Conservation (phyloP, 2,329 filamentous ascomycete species). For the Neoarthrinium moseri region DNA sequence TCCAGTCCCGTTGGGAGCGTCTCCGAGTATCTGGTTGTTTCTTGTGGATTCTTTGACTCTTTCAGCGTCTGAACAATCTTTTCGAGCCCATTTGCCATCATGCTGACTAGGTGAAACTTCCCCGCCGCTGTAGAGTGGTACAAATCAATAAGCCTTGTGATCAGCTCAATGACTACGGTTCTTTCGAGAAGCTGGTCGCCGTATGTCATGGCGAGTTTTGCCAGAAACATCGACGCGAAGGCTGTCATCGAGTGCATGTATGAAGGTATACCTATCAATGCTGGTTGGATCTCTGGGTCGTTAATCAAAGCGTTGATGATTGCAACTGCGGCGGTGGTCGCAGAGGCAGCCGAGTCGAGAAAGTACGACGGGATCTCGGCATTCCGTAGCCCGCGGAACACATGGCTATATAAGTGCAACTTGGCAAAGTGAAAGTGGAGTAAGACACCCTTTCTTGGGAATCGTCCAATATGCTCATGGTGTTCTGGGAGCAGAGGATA, state of each 20-base stretch:
- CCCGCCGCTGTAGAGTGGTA: conserved; percentile 40
- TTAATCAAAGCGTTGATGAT: conserved; percentile 43
- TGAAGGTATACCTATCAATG: conserved; percentile 43
- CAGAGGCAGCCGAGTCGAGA: conserved; percentile 29
- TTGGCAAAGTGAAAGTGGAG: conserved; percentile 42
- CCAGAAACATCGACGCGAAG: conserved; percentile 51
- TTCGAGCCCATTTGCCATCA: conserved; percentile 45
- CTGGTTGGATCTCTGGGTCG: conserved; percentile 39
- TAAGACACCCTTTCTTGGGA: conserved; percentile 35
- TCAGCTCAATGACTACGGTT: conserved; percentile 34
- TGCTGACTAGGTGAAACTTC: conserved; percentile 42
- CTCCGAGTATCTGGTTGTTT: not conserved
- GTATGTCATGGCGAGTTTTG: conserved; percentile 45
- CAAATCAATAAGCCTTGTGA: conserved; percentile 33
- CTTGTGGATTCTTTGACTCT: not conserved
- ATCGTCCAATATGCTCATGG: conserved; percentile 37
- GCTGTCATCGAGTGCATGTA: conserved; percentile 53
- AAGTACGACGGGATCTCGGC: conserved; percentile 32
- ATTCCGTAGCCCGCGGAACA: conserved; percentile 36
- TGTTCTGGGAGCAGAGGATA: conserved; percentile 36
- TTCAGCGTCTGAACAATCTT: conserved; percentile 29
- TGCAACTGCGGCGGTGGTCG: conserved; percentile 36
- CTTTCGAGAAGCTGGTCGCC: conserved; percentile 35
- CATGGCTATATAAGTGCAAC: conserved; percentile 39
- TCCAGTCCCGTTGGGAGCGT: not conserved